Base-by-base conservation (phyloP, 371 early-diverging fungal genomes). In the Mortierella sp. region DNA sequence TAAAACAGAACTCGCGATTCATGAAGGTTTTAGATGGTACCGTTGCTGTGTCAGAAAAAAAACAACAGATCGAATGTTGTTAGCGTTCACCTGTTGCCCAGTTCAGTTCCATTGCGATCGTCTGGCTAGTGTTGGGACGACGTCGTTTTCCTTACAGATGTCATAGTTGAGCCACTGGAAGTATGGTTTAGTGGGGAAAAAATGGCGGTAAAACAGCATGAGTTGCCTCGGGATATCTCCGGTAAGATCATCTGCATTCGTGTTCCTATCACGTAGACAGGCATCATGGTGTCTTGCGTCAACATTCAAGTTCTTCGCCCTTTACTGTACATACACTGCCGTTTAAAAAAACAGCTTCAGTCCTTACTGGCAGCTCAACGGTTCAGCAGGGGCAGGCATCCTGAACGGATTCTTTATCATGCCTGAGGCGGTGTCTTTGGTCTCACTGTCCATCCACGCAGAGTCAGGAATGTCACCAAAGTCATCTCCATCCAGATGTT, bases 1-100 rank as follows among this genome's bases (percentile, higher is more conserved):
- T 93, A 72, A 98, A 98, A 78, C 95, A 93, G 79, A 99, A 93
- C 83, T 99, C 99, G 60, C 99, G 91, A 66, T 93, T 86, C 23
- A 86, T 81, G 55, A 95, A 95, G 61, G 86, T 81, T 42, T 84
- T 85, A 17, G 83, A 83, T 0, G 87, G 82, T 23, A 51, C 81
- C 68, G 69, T 3, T 14, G 34, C 62, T 61, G n/a, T n/a, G n/a
- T n/a, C n/a, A n/a, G n/a, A n/a, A n/a, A 53, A 19, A 31, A 14
- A 53, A 34, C 27, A 28, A 43, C 17, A n/a, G n/a, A 39, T 8
- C 2, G 15, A 6, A 26, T 51, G 31, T 17, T n/a, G 21, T 39
- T 31, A 27, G 24, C 47, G 28, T 19, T n/a, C n/a, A n/a, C n/a
- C n/a, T n/a, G n/a, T n/a, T n/a, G n/a, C n/a, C n/a, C n/a, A n/a